These are phyloP conservation scores for Nakazawaea anatomiae DNA, from an alignment of 805 yeast species.

Conservation along the genomic window DNA sequence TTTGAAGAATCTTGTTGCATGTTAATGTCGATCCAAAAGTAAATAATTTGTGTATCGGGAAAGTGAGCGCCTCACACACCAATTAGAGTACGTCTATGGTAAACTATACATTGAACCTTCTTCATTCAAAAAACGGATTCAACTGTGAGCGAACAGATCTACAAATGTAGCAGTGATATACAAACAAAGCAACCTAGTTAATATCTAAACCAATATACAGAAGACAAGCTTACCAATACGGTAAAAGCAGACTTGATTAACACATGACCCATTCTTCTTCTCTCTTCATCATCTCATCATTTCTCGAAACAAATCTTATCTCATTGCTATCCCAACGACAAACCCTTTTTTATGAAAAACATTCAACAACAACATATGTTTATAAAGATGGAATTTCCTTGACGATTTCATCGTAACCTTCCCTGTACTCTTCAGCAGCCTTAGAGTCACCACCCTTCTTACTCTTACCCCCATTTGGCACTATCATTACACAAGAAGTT, in stretches of 20 bases:
- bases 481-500: conserved; percentile 94
- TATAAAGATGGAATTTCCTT: conserved; percentile 67
- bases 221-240: background rate
- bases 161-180: too few species aligned
- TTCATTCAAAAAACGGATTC: too few species aligned
- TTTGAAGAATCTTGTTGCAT: too few species aligned
- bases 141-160: too few species aligned
- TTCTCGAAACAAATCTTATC: too few species aligned
- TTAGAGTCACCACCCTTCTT: conserved; percentile 64
- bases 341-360: background rate
- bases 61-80: too few species aligned
- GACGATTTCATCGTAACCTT: conserved; percentile 86
- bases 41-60: too few species aligned
- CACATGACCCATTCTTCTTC: background rate
- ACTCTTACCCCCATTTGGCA: conserved; percentile 89
- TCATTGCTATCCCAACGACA: background rate
- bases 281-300: background rate
- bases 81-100: too few species aligned
- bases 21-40: too few species aligned
- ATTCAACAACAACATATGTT: background rate
- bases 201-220: background rate
- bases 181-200: too few species aligned
- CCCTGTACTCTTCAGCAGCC: conserved; percentile 84
- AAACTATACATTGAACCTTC: too few species aligned
- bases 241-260: background rate